A percentile compares a stretch with the other conserved stretches of the same genome.
Conservation (phyloP, 495 filamentous ascomycete species). For the Penicillium atrosanguineum region DNA sequence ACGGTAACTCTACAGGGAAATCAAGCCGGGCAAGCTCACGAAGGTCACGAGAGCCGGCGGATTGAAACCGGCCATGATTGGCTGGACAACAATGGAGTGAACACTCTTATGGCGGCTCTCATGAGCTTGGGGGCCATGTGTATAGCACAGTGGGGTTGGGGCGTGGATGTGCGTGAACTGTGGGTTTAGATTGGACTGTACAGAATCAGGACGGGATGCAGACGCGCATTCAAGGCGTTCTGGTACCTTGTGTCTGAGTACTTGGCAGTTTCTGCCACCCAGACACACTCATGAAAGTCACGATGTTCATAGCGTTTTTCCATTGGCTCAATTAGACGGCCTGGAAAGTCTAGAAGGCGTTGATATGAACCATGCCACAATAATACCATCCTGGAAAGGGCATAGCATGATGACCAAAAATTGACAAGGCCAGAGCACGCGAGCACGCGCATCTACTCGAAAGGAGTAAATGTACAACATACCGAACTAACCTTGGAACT, state of each 20-base stretch:
- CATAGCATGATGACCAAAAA: background rate
- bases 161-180: conserved; percentile 22
- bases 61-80: conserved; percentile 72
- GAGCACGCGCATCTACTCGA: background rate
- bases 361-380: background rate
- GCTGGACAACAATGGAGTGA: conserved; percentile 92
- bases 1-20: conserved; percentile 28
- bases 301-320: background rate
- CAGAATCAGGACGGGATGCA: background rate
- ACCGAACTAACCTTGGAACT: background rate
- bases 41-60: conserved; percentile 63
- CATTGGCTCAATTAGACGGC: background rate
- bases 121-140: conserved; percentile 83
- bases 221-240: background rate
- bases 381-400: background rate
- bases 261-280: background rate
- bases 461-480: background rate
- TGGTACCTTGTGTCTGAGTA: background rate
- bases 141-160: conserved; percentile 45
- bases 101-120: conserved; percentile 77
- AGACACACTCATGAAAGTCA: background rate
- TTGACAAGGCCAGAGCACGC: background rate
- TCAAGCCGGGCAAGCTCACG: conserved; percentile 10
- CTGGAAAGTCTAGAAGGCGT: background rate
- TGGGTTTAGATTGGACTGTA: conserved; percentile 4